Conservation (phyloP, 2,329 filamentous ascomycete genomes). For the Colletotrichum spaethianum region DNA sequence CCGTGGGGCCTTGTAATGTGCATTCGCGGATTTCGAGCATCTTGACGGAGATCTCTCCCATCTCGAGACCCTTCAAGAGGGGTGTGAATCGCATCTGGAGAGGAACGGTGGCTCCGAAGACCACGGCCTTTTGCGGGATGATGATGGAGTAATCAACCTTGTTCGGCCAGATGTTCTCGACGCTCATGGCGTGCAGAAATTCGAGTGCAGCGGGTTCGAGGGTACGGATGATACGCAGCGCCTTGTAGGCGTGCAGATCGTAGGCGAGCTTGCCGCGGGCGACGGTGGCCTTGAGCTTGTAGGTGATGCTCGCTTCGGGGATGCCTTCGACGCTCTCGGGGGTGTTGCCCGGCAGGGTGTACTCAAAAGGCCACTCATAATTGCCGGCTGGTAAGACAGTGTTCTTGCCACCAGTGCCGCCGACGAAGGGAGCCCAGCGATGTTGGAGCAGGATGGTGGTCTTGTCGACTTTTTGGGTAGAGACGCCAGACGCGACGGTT, state of each 20-base stretch:
- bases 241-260: constrained; percentile 85
- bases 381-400: constrained; percentile 78
- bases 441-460: constrained; percentile 75
- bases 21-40: constrained; percentile 85
- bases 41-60: constrained; percentile 86
- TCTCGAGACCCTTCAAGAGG: constrained; percentile 86
- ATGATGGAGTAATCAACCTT: constrained; percentile 97
- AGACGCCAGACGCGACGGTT: constrained; percentile 70
- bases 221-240: constrained; percentile 83
- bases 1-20: constrained; percentile 62
- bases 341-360: constrained; percentile 78
- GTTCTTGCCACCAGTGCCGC: constrained; percentile 67
- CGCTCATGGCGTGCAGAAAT: constrained; percentile 89
- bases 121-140: constrained; percentile 92
- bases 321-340: constrained; percentile 94
- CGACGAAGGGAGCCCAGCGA: constrained; percentile 78
- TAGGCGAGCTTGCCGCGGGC: constrained; percentile 90
- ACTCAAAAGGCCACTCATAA: constrained; percentile 87
- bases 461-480: constrained; percentile 72
- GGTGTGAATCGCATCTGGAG: constrained; percentile 91
- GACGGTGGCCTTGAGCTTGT: constrained; percentile 91
- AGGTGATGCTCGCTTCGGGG: constrained; percentile 87
- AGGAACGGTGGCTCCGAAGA: constrained; percentile 89
- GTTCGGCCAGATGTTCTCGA: constrained; percentile 98
- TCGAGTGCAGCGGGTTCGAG: constrained; percentile 83